phyloP scores from a whole-genome alignment of 176 grass and related monocot species.

The Hsuehochloa calcarea region DNA sequence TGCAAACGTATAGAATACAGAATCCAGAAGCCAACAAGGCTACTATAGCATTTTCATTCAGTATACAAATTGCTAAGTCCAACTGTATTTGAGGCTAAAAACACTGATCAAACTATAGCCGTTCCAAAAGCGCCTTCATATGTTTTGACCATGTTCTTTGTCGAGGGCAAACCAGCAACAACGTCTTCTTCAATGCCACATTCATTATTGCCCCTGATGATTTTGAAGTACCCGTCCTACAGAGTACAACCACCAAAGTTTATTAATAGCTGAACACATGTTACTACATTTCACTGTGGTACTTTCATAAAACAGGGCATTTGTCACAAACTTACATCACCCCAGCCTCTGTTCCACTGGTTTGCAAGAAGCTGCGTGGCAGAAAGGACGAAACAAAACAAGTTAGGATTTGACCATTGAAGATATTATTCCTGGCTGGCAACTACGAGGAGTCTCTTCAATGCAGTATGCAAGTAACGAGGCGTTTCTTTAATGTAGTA shows the following conservation, averaged over 20 bases:
- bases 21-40: not conserved
- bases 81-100: not conserved
- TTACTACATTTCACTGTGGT: not conserved
- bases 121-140: conserved; percentile 6
- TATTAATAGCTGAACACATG: not conserved
- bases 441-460: too few relatives aligned
- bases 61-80: not conserved
- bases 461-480: too few relatives aligned
- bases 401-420: not conserved
- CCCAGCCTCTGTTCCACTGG: conserved; percentile 95
- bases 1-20: not conserved
- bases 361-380: conserved; percentile 91
- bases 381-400: not conserved
- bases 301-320: not conserved
- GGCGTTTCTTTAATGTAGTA: too few relatives aligned
- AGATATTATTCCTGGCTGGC: too few relatives aligned
- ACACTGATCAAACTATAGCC: conserved; percentile 27
- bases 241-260: conserved; percentile 15
- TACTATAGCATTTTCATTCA: not conserved
- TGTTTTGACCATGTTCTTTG: conserved; percentile 54
- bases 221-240: conserved; percentile 95
- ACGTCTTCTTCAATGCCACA: conserved; percentile 83
- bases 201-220: conserved; percentile 68
- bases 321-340: conserved; percentile 67
- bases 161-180: conserved; percentile 69